These are phyloP conservation scores for Penicillium sp. DNA, from an alignment of 2,329 filamentous ascomycete species.

Conservation along the genomic window DNA sequence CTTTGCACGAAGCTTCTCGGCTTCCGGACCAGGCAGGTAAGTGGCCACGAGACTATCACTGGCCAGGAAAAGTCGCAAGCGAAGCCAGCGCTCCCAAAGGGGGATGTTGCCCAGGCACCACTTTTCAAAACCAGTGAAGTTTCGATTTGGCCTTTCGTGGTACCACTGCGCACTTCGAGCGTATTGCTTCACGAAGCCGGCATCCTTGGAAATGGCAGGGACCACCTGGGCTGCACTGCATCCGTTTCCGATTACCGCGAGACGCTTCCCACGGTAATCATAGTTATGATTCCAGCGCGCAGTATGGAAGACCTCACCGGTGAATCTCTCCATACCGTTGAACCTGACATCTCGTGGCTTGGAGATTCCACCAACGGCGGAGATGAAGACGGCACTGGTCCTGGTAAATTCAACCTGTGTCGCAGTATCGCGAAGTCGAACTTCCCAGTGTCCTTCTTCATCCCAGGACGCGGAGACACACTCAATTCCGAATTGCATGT, in stretches of 20 bases:
- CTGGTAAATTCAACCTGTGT: background rate
- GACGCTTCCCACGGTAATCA: background rate
- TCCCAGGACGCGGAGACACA: slow-evolving; percentile 9
- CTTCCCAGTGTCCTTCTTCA: slow-evolving; percentile 7
- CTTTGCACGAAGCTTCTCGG: slow-evolving; percentile 12
- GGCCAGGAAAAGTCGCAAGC: slow-evolving; percentile 21
- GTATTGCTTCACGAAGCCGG: slow-evolving; percentile 30
- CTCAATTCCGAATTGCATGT: slow-evolving; percentile 9
- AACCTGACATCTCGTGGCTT: slow-evolving; percentile 24
- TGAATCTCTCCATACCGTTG: slow-evolving; percentile 28
- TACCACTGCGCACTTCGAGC: slow-evolving; percentile 21
- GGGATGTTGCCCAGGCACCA: slow-evolving; percentile 9
- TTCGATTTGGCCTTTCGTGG: slow-evolving; percentile 10
- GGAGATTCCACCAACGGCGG: slow-evolving; percentile 16
- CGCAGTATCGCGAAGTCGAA: background rate
- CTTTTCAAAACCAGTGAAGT: slow-evolving; percentile 10
- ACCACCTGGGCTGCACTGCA: slow-evolving; percentile 37
- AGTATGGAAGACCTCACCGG: slow-evolving; percentile 39
- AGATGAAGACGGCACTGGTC: slow-evolving; percentile 12
- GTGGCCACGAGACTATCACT: slow-evolving; percentile 23
- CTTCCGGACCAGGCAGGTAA: slow-evolving; percentile 22
- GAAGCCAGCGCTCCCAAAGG: slow-evolving; percentile 3
- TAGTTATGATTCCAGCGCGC: slow-evolving; percentile 34
- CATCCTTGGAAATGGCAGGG: slow-evolving; percentile 26
- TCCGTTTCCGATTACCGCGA: slow-evolving; percentile 14